Evolutionary conservation across 805 yeast genomes (phyloP).

Genomic region (Teunomyces cretensis): DNA sequence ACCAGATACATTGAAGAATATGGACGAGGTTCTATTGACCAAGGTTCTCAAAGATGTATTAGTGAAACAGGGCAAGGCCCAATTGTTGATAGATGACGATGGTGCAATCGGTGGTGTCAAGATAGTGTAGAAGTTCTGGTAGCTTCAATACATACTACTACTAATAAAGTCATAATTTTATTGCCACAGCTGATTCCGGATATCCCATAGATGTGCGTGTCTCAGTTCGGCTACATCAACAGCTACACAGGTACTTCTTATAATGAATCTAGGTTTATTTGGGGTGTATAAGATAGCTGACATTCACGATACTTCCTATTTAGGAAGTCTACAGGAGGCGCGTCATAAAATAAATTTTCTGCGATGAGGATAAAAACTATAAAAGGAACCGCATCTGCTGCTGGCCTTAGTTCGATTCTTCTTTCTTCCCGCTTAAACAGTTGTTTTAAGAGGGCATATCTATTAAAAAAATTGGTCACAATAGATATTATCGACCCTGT

Average conservation of each 20-base stretch:
- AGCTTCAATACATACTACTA: background rate
- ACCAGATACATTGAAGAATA: conserved; percentile 58
- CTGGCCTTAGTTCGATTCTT: conserved; percentile 10
- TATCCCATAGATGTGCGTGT: conserved; percentile 5
- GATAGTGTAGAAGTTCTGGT: conserved; percentile 38
- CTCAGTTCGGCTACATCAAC: conserved; percentile 3
- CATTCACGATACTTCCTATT: conserved; percentile 4
- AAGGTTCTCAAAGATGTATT: conserved; percentile 54
- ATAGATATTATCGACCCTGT: conserved; percentile 4
- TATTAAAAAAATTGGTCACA: conserved; percentile 8
- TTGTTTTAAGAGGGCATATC: conserved; percentile 43
- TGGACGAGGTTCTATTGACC: conserved; percentile 57
- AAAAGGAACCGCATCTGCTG: conserved; percentile 9
- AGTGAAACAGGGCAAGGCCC: conserved; percentile 70
- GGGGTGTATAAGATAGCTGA: conserved; percentile 13
- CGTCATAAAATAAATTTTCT: conserved; percentile 5
- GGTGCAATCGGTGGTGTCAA: conserved; percentile 78
- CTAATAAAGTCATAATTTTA: background rate
- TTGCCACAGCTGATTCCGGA: conserved; percentile 1
- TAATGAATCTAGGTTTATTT: background rate
- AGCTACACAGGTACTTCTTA: conserved; percentile 11
- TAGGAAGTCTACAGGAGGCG: conserved; percentile 2
- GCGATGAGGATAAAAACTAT: conserved; percentile 8
- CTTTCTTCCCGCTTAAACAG: conserved; percentile 48
- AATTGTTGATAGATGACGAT: conserved; percentile 63